Percentiles rank a stretch among this genome's conserved stretches.
Evolutionary conservation across 169 alveolate species (phyloP).

Genomic region (Fabrea salina): DNA sequence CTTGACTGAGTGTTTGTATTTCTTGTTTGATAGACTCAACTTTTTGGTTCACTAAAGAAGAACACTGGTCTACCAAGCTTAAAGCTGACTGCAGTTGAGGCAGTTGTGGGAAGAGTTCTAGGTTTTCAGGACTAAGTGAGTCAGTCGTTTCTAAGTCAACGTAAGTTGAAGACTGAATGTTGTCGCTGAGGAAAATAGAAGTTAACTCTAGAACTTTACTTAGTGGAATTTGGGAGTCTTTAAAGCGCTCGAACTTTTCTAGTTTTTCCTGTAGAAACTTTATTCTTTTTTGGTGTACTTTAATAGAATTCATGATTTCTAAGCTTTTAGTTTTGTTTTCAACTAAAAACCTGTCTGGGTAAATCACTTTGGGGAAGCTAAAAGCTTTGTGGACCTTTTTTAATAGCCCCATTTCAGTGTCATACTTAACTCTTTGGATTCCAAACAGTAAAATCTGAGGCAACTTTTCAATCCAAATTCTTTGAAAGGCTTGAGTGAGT

Average conservation of each 20-base stretch:
- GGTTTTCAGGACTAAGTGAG: background rate
- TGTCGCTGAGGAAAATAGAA: background rate
- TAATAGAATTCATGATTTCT: background rate
- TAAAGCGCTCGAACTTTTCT: background rate
- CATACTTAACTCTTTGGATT: constrained; percentile 14
- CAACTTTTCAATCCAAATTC: constrained; percentile 17
- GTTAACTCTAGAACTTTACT: background rate
- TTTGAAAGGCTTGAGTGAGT: background rate
- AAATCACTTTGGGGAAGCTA: constrained; percentile 11
- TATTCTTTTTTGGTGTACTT: background rate
- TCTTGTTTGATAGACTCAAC: background rate
- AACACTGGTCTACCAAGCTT: background rate
- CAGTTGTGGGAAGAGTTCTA: background rate
- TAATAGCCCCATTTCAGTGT: background rate
- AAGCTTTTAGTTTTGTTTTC: background rate
- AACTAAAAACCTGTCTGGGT: constrained; percentile 22
- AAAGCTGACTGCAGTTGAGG: background rate
- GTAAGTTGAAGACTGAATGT: background rate
- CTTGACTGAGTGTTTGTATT: background rate
- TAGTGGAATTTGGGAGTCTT: background rate
- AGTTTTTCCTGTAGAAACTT: background rate
- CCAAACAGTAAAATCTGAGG: constrained; percentile 16
- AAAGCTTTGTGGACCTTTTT: background rate
- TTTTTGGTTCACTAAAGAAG: too few relatives aligned
- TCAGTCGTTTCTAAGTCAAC: background rate